phyloP scores from a whole-genome alignment of 352 stramenopile genomes.

The Hyaloperonospora arabidopsidis region DNA sequence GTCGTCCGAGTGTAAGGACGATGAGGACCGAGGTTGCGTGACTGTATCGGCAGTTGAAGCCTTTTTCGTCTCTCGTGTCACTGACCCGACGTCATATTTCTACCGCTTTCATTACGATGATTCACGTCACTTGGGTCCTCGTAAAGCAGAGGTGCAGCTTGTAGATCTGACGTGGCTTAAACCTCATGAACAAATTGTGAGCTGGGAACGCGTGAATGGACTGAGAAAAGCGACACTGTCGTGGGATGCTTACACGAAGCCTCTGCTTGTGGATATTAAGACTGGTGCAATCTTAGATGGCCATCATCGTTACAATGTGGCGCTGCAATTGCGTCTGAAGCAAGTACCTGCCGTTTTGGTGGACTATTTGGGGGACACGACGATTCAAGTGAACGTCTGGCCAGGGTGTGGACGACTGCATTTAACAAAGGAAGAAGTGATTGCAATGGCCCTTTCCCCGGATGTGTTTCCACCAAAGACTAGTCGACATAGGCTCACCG shows the following conservation, averaged over 20 bases:
- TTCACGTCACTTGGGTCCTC: constrained; percentile 45
- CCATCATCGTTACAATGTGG: constrained; percentile 79
- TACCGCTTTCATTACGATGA: constrained; percentile 77
- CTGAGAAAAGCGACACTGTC: constrained; percentile 69
- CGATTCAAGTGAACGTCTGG: constrained; percentile 78
- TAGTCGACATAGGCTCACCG: constrained; percentile 72
- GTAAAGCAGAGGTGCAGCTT: constrained; percentile 75
- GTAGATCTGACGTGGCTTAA: constrained; percentile 80
- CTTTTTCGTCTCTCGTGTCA: constrained; percentile 76
- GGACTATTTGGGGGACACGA: constrained; percentile 67
- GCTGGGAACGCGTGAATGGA: constrained; percentile 63
- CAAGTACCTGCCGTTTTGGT: constrained; percentile 72
- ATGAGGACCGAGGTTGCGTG: constrained; percentile 5
- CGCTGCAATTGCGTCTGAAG: constrained; percentile 55
- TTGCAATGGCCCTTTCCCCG: constrained; percentile 72
- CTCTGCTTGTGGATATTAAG: constrained; percentile 70
- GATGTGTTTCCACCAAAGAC: constrained; percentile 83
- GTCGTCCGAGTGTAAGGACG: constrained; percentile 5
- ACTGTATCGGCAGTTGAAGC: constrained; percentile 38
- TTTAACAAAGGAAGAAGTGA: constrained; percentile 74
- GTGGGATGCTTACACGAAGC: constrained; percentile 79
- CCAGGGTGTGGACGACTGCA: constrained; percentile 51
- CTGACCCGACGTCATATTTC: constrained; percentile 83
- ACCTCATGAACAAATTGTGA: constrained; percentile 79
- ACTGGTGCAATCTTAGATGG: constrained; percentile 78